Evolutionary conservation across 2,329 filamentous ascomycete species (phyloP).

Genomic region (Penicillium rolfsii): DNA sequence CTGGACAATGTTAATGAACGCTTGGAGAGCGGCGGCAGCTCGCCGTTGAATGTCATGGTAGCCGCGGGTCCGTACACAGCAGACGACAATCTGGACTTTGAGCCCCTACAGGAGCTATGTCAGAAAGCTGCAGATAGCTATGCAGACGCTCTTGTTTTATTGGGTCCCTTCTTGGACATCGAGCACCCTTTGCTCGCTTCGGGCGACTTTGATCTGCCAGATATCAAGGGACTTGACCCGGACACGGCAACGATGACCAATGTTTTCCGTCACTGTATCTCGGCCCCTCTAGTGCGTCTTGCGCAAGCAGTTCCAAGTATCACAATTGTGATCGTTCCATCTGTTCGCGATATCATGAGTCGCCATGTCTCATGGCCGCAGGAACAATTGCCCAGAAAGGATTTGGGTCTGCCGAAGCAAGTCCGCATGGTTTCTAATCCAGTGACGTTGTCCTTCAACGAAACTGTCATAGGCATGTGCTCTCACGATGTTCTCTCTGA

Average conservation of each 20-base stretch:
- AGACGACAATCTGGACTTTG: constrained; percentile 88
- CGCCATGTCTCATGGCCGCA: constrained; percentile 88
- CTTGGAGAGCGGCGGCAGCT: constrained; percentile 65
- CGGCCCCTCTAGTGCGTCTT: constrained; percentile 72
- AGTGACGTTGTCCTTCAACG: constrained; percentile 86
- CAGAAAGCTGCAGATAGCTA: constrained; percentile 72
- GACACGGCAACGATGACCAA: constrained; percentile 80
- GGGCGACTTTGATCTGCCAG: constrained; percentile 76
- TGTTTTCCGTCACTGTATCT: constrained; percentile 80
- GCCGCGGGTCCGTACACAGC: constrained; percentile 89
- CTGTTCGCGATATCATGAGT: constrained; percentile 77
- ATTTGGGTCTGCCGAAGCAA: constrained; percentile 77
- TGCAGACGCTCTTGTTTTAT: constrained; percentile 77
- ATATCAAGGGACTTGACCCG: constrained; percentile 67
- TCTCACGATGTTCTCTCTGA: constrained; percentile 84
- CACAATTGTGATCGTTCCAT: constrained; percentile 81
- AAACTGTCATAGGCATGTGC: constrained; percentile 78
- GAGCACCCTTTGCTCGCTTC: constrained; percentile 86
- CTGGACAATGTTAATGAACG: constrained; percentile 71
- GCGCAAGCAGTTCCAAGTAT: constrained; percentile 72
- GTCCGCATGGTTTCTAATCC: constrained; percentile 84
- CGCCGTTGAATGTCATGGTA: constrained; percentile 75
- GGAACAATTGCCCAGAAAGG: constrained; percentile 69
- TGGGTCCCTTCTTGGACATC: constrained; percentile 86
- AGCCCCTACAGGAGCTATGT: constrained; percentile 81